Conservation (phyloP, 2,329 filamentous ascomycete genomes). For the Magnaporthiopsis incrustans region DNA sequence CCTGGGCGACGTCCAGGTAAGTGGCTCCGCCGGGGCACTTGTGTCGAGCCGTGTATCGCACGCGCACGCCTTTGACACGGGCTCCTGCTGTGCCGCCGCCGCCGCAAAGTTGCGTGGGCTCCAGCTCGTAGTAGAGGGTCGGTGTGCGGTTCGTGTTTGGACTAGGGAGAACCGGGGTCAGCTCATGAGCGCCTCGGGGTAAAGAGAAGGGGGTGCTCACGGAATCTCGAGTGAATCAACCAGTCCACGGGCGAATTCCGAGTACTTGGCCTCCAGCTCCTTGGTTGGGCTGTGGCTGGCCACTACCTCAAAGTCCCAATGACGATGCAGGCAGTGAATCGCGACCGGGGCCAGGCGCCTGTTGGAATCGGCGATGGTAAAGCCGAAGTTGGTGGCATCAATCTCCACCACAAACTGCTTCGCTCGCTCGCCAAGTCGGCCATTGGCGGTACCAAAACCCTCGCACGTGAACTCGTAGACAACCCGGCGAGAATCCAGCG, state of each 20-base stretch:
- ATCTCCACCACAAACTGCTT: conserved; percentile 17
- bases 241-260: conserved; percentile 18
- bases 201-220: conserved; percentile 9
- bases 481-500: conserved; percentile 4
- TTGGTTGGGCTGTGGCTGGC: conserved; percentile 14
- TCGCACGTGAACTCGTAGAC: conserved; percentile 18
- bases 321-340: conserved; percentile 22
- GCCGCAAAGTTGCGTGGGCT: neutral
- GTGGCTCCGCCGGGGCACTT: conserved; percentile 7
- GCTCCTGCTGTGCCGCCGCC: neutral
- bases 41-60: conserved; percentile 9
- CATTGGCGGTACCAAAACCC: neutral
- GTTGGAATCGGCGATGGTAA: conserved; percentile 15
- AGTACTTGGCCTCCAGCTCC: conserved; percentile 14
- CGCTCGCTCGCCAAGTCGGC: neutral
- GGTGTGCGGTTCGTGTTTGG: neutral
- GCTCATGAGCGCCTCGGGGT: neutral
- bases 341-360: conserved; percentile 14
- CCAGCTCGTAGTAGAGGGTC: neutral
- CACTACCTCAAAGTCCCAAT: conserved; percentile 23
- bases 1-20: conserved; percentile 17
- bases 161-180: neutral
- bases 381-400: conserved; percentile 14
- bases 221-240: conserved; percentile 17
- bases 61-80: conserved; percentile 7